Conservation (phyloP, 768 basidiomycete species). For the Rhodosporidiobolus sp. region DNA sequence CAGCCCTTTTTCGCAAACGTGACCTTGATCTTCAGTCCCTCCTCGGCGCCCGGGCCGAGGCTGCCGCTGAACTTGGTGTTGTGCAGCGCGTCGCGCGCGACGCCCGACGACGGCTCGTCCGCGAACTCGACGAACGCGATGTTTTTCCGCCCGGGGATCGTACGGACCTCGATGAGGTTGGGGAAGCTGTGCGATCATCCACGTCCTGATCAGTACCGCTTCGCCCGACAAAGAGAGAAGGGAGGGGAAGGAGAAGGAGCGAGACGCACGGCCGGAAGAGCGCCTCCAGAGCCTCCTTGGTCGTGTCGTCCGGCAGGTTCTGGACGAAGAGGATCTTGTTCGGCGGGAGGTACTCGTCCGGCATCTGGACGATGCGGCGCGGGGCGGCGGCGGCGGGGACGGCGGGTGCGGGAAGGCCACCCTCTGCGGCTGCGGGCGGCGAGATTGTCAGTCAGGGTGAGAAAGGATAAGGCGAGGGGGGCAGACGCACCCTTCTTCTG, state of each 20-base stretch:
- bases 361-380: constrained; percentile 77
- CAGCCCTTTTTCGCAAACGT: constrained; percentile 44
- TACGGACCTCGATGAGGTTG: constrained; percentile 93
- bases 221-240: background rate
- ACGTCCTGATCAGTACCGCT: background rate
- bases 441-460: background rate
- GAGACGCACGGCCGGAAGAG: constrained; percentile 80
- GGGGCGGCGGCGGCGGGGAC: constrained; percentile 39
- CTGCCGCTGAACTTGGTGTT: constrained; percentile 71
- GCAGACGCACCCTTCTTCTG: constrained; percentile 64
- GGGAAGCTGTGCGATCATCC: constrained; percentile 66
- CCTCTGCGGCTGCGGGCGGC: constrained; percentile 22
- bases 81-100: constrained; percentile 93
- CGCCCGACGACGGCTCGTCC: constrained; percentile 85
- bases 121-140: constrained; percentile 97
- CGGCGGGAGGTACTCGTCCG: constrained; percentile 97
- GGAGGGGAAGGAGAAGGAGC: constrained; percentile 1
- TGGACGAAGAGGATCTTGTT: constrained; percentile 99
- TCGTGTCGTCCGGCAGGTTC: constrained; percentile 88
- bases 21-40: constrained; percentile 98
- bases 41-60: constrained; percentile 54
- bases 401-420: constrained; percentile 8
- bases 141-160: constrained; percentile 93
- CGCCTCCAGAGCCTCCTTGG: constrained; percentile 83
- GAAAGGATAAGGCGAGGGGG: constrained; percentile 1